Conservation (phyloP, 257 asterid genomes). For the Fraxinus pennsylvanica region DNA sequence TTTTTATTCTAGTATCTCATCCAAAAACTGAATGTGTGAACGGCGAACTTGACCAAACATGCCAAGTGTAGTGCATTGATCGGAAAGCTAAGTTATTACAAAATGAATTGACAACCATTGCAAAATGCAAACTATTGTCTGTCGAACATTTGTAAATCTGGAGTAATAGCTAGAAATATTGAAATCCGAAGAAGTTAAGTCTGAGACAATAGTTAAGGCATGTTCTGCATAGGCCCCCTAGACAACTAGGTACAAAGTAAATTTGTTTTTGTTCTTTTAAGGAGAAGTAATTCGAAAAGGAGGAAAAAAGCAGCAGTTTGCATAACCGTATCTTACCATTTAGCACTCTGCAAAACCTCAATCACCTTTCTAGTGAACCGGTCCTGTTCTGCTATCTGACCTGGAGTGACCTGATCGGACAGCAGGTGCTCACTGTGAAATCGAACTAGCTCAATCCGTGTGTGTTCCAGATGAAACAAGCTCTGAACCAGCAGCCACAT, state of each 20-base stretch:
- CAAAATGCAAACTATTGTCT: neutral
- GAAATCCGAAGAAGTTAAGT: neutral
- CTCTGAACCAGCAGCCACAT: conserved; percentile 7
- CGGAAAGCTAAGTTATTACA: neutral
- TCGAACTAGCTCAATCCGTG: conserved; percentile 3
- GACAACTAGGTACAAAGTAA: neutral
- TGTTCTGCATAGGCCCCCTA: neutral
- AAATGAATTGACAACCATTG: neutral
- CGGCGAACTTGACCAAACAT: neutral
- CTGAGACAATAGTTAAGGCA: neutral
- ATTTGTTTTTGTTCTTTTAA: neutral
- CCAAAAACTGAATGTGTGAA: neutral
- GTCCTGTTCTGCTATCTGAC: neutral
- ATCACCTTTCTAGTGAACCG: neutral
- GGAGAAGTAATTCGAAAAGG: neutral
- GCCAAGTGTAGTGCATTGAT: neutral
- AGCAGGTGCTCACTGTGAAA: neutral
- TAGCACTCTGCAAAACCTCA: neutral
- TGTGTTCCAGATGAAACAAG: conserved; percentile 15
- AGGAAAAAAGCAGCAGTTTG: neutral
- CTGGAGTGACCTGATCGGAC: conserved; percentile 1
- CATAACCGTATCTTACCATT: neutral
- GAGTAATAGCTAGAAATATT: neutral
- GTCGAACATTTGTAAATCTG: neutral
- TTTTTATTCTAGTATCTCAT: too few species aligned